Base-by-base conservation (phyloP, 2,329 filamentous ascomycete genomes). In the Stagonosporopsis cucurbitacearum region DNA sequence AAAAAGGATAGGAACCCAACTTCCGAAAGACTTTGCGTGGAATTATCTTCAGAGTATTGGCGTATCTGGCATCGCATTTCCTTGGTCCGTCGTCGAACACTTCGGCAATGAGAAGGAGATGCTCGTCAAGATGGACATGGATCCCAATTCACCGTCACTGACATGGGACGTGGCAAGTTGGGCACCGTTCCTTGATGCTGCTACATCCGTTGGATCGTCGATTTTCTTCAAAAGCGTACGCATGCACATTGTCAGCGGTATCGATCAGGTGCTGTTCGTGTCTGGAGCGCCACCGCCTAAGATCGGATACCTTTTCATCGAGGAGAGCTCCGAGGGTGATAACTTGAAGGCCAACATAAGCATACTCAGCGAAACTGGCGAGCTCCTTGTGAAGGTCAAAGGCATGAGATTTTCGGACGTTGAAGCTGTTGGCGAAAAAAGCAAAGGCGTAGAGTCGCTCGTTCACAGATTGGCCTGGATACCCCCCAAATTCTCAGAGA, bases 121-220 rank as follows among this genome's bases (percentile, higher is more conserved):
- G 76, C 63, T 80, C 12, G 76, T 74, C 4, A 65, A 64, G 12
- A 75, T 80, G 17, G 77, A 79, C 43, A 66, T 72, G 41, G 64
- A 65, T 28, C 75, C 73, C 0, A 57, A 65, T 2, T 49, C 43
- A 12, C 36, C 44, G 1, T 23, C 41, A 4, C 23, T 67, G 13
- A 32, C 59, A 2, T 77, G 74, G 73, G 66, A 75, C 23, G 15
- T 46, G 1, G 20, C 52, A 0, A 77, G 74, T 2, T 78, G 74
- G 76, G 76, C 77, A 5, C 72, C 78, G 0, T 66, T 78, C 12
- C 61, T 80, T 2, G 78, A 80, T 51, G 72, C 78, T 3, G 78
- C 77, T 1, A 78, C 77, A 0, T 80, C 78, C 0, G 69, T 80
- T 3, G 77, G 75, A 2, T 78, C 77, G 0, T 73, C 75, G 0